Conservation (phyloP, 495 filamentous ascomycete species). For the Aspergillus kassunensis region DNA sequence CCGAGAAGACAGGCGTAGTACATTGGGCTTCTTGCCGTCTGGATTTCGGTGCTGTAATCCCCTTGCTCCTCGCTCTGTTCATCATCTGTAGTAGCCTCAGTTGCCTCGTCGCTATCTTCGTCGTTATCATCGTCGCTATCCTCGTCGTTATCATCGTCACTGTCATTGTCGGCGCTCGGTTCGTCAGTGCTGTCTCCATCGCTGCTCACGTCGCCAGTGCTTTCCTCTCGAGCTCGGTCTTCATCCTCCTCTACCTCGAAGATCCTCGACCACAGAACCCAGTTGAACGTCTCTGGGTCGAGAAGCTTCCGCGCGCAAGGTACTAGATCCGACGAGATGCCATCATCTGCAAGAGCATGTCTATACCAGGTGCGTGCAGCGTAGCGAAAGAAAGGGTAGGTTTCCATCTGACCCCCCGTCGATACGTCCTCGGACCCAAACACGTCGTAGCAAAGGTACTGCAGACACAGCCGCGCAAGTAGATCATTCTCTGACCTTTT, state of each 20-base stretch:
- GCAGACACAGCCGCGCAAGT: not conserved
- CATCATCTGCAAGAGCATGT: not conserved
- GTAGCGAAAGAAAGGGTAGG: not conserved
- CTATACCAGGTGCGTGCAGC: not conserved
- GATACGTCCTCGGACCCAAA: not conserved
- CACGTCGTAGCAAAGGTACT: not conserved
- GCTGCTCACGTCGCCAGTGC: not conserved
- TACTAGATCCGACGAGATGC: not conserved
- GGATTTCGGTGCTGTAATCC: not conserved
- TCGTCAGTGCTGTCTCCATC: not conserved
- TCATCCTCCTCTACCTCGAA: not conserved
- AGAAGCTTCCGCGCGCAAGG: not conserved
- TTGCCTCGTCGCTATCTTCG: not conserved
- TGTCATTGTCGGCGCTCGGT: not conserved
- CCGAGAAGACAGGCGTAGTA: constrained; percentile 2
- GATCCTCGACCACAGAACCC: not conserved
- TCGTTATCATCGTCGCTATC: not conserved
- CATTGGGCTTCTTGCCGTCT: not conserved
- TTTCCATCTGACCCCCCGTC: not conserved
- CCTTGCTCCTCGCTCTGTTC: not conserved
- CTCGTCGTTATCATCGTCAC: not conserved
- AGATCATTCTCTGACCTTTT: not conserved
- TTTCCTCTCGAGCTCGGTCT: not conserved
- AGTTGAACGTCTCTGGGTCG: not conserved
- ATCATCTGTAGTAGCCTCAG: not conserved